Conservation (phyloP, 2,329 filamentous ascomycete species). For the Dactylellina parvicollis region DNA sequence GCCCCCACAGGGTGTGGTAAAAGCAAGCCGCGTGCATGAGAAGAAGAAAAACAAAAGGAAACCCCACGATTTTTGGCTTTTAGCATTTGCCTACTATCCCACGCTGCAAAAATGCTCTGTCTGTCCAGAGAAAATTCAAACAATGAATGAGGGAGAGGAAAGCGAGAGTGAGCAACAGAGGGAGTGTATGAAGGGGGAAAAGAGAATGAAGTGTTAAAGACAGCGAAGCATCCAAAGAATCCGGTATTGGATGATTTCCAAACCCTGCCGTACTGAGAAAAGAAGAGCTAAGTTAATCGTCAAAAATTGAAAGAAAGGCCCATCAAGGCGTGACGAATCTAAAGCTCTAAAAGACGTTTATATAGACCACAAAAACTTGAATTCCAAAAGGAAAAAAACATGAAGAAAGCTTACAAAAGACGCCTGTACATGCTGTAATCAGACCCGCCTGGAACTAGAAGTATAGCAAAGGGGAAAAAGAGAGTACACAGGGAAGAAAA, state of each 20-base stretch:
- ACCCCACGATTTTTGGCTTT: conserved; percentile 29
- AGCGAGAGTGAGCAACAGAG: background rate
- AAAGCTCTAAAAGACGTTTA: background rate
- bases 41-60: background rate
- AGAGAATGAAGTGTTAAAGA: background rate
- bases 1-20: background rate
- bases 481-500: conserved; percentile 7
- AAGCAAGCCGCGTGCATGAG: background rate
- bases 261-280: background rate
- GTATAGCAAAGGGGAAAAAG: conserved; percentile 6
- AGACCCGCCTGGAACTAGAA: conserved; percentile 40
- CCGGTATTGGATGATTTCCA: background rate
- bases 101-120: conserved; percentile 3
- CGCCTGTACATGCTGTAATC: conserved; percentile 51
- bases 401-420: conserved; percentile 26
- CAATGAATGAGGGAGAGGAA: background rate
- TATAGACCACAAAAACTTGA: background rate
- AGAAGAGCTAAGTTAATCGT: conserved; percentile 1
- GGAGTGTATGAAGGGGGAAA: background rate
- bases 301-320: background rate
- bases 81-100: conserved; percentile 1
- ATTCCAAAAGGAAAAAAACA: conserved; percentile 5
- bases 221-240: conserved; percentile 9
- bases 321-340: conserved; percentile 3
- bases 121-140: background rate